A percentile compares a stretch with the other conserved stretches of the same genome.
phyloP scores from a whole-genome alignment of 495 filamentous ascomycete species.

The Xylaria longipes region DNA sequence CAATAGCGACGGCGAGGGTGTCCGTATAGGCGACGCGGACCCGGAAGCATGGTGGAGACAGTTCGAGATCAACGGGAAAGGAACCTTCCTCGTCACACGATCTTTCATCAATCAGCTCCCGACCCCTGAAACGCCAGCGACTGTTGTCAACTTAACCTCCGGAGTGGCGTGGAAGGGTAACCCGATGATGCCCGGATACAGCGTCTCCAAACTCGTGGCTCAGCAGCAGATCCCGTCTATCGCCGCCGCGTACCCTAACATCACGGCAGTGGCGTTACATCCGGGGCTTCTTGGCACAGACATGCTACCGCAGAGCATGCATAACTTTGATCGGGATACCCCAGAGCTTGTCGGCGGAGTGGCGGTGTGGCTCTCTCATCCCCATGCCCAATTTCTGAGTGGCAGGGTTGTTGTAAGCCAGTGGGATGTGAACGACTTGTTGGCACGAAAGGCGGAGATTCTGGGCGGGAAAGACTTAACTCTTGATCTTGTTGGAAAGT shows the following conservation, averaged over 20 bases:
- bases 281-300: conserved; percentile 50
- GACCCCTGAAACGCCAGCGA: conserved; percentile 34
- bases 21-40: conserved; percentile 34
- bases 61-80: conserved; percentile 53
- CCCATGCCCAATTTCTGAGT: conserved; percentile 48
- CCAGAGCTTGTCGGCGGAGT: conserved; percentile 46
- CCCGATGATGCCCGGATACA: conserved; percentile 47
- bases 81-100: conserved; percentile 47
- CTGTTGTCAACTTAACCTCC: conserved; percentile 51
- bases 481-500: conserved; percentile 32
- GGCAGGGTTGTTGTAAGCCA: conserved; percentile 50
- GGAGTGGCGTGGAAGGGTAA: conserved; percentile 35
- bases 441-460: conserved; percentile 51
- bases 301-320: conserved; percentile 28
- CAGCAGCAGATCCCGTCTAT: conserved; percentile 43
- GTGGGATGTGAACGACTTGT: conserved; percentile 56
- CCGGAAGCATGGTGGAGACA: conserved; percentile 47
- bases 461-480: conserved; percentile 39
- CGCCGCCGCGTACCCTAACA: conserved; percentile 43
- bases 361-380: conserved; percentile 48
- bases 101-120: conserved; percentile 44
- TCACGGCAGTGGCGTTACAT: conserved; percentile 47
- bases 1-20: conserved; percentile 18
- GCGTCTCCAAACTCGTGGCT: conserved; percentile 45
- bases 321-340: conserved; percentile 40